Percentiles rank a stretch among this genome's conserved stretches.
Evolutionary conservation across 192 early-diverging fungal genomes (phyloP).

Genomic region (Coemansia sp.): DNA sequence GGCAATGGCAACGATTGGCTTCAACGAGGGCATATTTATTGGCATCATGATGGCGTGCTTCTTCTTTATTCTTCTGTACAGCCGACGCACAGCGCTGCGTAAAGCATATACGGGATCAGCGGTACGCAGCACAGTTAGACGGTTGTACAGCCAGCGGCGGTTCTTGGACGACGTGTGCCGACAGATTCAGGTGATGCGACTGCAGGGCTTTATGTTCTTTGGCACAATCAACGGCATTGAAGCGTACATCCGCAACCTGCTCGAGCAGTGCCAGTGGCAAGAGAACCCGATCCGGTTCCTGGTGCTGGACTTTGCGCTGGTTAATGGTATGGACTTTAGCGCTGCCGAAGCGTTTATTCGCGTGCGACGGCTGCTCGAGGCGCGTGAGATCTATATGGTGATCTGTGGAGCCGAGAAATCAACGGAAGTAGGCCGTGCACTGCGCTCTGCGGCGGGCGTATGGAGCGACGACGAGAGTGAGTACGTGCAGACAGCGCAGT

Average conservation of each 20-base stretch:
- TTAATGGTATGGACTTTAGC: constrained; percentile 87
- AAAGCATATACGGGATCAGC: constrained; percentile 65
- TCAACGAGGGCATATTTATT: constrained; percentile 94
- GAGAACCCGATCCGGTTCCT: constrained; percentile 78
- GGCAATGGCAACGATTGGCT: constrained; percentile 89
- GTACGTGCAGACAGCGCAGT: constrained; percentile 73
- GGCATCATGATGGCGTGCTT: constrained; percentile 92
- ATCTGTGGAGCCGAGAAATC: constrained; percentile 69
- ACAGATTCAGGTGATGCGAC: constrained; percentile 83
- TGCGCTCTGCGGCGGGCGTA: constrained; percentile 61
- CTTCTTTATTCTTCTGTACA: constrained; percentile 88
- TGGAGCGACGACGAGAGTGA: constrained; percentile 59
- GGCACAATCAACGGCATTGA: constrained; percentile 88
- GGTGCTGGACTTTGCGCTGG: constrained; percentile 84
- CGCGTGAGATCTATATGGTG: constrained; percentile 77
- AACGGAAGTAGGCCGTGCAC: constrained; percentile 67
- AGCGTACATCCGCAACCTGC: constrained; percentile 63
- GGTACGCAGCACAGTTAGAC: constrained; percentile 82
- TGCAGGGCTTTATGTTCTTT: constrained; percentile 98
- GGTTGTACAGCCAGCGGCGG: constrained; percentile 83
- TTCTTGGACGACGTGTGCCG: constrained; percentile 81
- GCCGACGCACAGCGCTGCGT: constrained; percentile 63
- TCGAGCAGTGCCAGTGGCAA: constrained; percentile 66
- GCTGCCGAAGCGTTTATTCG: constrained; percentile 88
- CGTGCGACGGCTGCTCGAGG: constrained; percentile 70